These are phyloP conservation scores for Acacia concinna DNA, from an alignment of 331 rosid genomes.

Conservation along the genomic window DNA sequence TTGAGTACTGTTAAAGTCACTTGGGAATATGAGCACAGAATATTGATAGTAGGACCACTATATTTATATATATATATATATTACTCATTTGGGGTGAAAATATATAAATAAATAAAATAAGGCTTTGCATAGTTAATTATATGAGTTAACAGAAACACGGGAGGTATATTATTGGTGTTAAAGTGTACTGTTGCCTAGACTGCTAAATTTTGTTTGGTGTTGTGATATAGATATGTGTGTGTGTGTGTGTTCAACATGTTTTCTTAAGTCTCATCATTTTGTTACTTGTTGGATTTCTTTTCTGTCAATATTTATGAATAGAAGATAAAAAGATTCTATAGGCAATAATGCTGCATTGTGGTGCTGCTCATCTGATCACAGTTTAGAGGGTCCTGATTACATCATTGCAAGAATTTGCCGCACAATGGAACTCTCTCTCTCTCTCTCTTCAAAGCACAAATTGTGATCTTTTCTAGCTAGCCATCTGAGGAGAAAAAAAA, in stretches of 20 bases:
- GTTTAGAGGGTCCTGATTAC: conserved; percentile 43
- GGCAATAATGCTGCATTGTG: conserved; percentile 54
- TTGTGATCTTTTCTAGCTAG: conserved; percentile 33
- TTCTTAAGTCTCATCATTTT: conserved; percentile 49
- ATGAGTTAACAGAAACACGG: conserved; percentile 14
- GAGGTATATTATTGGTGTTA: background rate
- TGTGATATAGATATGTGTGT: no score
- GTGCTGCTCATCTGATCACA: conserved; percentile 42
- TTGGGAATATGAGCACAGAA: conserved; percentile 23
- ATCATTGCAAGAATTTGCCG: conserved; percentile 54
- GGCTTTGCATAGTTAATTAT: background rate
- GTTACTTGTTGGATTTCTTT: conserved; percentile 40
- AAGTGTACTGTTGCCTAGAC: conserved; percentile 25
- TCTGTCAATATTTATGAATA: background rate
- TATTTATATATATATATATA: background rate
- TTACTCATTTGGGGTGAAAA: conserved; percentile 1
- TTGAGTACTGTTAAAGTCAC: conserved; percentile 35
- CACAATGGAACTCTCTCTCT: conserved; percentile 5
- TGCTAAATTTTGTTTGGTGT: conserved; percentile 41
- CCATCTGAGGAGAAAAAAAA: conserved; percentile 36
- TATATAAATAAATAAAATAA: background rate
- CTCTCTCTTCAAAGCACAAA: conserved; percentile 20
- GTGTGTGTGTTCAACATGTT: conserved; percentile 28
- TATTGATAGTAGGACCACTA: conserved; percentile 34
- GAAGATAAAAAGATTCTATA: conserved; percentile 52